Percentiles rank a stretch among this genome's conserved stretches.
These are phyloP conservation scores for Lophium mytilinum DNA, from an alignment of 495 filamentous ascomycete species.

Conservation along the genomic window DNA sequence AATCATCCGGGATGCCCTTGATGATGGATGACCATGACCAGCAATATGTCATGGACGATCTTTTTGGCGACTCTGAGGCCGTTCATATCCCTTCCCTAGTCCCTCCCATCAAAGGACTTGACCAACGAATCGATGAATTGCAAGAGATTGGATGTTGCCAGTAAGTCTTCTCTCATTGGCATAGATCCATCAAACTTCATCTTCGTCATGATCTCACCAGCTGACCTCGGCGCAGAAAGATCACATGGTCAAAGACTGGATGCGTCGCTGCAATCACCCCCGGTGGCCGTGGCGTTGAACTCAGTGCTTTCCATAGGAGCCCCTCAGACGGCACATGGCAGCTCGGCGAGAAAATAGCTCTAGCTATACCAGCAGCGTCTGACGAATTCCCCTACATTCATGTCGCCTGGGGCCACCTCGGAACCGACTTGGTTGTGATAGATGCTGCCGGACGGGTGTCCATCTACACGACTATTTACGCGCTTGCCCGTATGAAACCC, in stretches of 20 bases:
- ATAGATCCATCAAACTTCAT: background rate
- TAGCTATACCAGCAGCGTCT: constrained; percentile 40
- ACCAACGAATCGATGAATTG: constrained; percentile 70
- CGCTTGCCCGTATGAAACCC: constrained; percentile 57
- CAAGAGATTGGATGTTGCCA: constrained; percentile 72
- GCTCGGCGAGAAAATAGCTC: constrained; percentile 54
- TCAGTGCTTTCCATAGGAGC: constrained; percentile 63
- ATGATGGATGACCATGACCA: constrained; percentile 64
- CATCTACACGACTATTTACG: constrained; percentile 53
- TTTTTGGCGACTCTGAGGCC: constrained; percentile 62
- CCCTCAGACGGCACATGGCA: constrained; percentile 66
- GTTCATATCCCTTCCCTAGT: constrained; percentile 45
- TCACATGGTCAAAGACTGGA: constrained; percentile 85
- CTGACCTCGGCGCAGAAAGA: constrained; percentile 44
- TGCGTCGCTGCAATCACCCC: constrained; percentile 74
- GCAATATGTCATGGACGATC: constrained; percentile 59
- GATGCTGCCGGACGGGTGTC: constrained; percentile 66
- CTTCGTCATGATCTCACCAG: background rate
- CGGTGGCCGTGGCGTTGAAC: constrained; percentile 58
- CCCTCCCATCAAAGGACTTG: constrained; percentile 54
- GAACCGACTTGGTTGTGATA: constrained; percentile 66
- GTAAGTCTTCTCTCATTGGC: constrained; percentile 43
- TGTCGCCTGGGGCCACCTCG: constrained; percentile 69
- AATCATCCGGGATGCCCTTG: constrained; percentile 21
- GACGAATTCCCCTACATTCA: constrained; percentile 56